phyloP scores from a whole-genome alignment of 2,329 filamentous ascomycete species.

The Arthrobotrys sinensis region DNA sequence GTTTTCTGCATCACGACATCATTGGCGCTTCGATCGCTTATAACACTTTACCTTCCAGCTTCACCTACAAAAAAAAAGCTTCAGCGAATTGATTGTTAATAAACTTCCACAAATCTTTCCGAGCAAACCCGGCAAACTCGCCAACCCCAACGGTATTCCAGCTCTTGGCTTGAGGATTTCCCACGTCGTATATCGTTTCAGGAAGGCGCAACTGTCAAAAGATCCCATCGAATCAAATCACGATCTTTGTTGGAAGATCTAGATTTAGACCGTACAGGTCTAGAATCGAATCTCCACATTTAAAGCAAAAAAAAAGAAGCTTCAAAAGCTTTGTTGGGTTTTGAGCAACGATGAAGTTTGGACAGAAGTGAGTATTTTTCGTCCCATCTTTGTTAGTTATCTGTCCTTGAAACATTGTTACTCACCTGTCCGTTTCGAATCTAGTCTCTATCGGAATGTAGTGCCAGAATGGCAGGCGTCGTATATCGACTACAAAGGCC shows the following conservation, averaged over 20 bases:
- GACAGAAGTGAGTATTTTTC: constrained; percentile 71
- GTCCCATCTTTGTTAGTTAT: constrained; percentile 27
- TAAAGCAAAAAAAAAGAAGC: not conserved
- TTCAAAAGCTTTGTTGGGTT: not conserved
- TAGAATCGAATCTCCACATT: not conserved
- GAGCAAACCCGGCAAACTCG: constrained; percentile 34
- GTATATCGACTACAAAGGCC: constrained; percentile 90
- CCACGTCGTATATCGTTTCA: constrained; percentile 14
- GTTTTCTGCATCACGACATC: constrained; percentile 38
- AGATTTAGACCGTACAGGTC: constrained; percentile 8
- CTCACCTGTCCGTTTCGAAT: constrained; percentile 31
- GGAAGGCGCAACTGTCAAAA: constrained; percentile 32
- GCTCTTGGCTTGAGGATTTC: not conserved
- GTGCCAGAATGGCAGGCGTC: constrained; percentile 87
- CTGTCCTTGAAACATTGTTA: not conserved
- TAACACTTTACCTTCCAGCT: constrained; percentile 17
- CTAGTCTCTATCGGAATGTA: constrained; percentile 82
- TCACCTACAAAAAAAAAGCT: constrained; percentile 17
- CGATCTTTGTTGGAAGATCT: not conserved
- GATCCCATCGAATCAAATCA: constrained; percentile 1
- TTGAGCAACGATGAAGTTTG: constrained; percentile 74
- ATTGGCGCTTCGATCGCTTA: constrained; percentile 20
- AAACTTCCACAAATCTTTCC: constrained; percentile 3
- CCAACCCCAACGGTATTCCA: constrained; percentile 8
- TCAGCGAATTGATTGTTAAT: constrained; percentile 14